phyloP scores from a whole-genome alignment of 306 rosid species.

The Echinosophora koreensis region DNA sequence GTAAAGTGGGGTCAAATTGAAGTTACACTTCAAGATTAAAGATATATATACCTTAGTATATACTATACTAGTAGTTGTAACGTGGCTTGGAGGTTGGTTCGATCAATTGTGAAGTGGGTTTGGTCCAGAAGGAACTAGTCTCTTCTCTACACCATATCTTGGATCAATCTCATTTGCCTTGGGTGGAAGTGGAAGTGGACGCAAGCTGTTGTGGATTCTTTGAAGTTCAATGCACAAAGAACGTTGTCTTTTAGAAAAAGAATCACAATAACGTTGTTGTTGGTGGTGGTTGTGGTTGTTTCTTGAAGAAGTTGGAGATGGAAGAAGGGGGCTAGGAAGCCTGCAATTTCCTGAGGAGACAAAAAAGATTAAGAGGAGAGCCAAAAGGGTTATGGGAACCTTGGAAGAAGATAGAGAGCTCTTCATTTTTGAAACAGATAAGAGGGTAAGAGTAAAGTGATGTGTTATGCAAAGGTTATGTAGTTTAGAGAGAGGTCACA shows the following conservation, averaged over 20 bases:
- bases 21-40: neutral
- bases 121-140: slow-evolving; percentile 92
- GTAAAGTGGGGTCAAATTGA: neutral
- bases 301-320: slow-evolving; percentile 43
- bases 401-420: slow-evolving; percentile 57
- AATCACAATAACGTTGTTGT: slow-evolving; percentile 54
- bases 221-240: slow-evolving; percentile 73
- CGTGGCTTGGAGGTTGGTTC: neutral
- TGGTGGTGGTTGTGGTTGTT: slow-evolving; percentile 32
- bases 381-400: slow-evolving; percentile 4
- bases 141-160: slow-evolving; percentile 83
- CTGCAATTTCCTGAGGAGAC: slow-evolving; percentile 42
- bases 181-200: slow-evolving; percentile 37
- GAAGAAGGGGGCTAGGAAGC: neutral
- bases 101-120: slow-evolving; percentile 95
- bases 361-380: slow-evolving; percentile 39
- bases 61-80: neutral
- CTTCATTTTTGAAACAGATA: slow-evolving; percentile 61
- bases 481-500: neutral
- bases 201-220: slow-evolving; percentile 42
- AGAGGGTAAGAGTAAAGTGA: slow-evolving; percentile 16
- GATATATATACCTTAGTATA: neutral
- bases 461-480: neutral
- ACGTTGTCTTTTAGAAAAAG: slow-evolving; percentile 66
- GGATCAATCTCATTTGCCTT: slow-evolving; percentile 60